These are phyloP conservation scores for Moesziomyces sp. DNA, from an alignment of 1,284 basidiomycete species.

Conservation along the genomic window DNA sequence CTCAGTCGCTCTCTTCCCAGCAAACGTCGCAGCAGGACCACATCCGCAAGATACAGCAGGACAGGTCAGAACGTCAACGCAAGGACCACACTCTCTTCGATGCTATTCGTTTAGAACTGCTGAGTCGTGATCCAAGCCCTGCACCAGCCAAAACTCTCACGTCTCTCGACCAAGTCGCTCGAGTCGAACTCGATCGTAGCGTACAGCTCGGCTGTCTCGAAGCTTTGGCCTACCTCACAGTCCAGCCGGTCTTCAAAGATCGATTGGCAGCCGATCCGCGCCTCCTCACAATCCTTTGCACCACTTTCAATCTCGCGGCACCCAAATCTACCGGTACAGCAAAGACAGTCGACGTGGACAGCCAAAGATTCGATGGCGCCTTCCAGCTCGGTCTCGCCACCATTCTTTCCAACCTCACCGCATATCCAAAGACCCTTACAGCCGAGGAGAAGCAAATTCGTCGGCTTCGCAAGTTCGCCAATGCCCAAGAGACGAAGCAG, in stretches of 20 bases:
- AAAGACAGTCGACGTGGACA: constrained; percentile 11
- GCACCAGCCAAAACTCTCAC: neutral
- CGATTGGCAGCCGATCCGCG: constrained; percentile 14
- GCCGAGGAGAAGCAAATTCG: constrained; percentile 55
- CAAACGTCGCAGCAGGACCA: constrained; percentile 29
- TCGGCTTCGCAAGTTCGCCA: constrained; percentile 51
- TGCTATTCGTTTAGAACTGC: constrained; percentile 11
- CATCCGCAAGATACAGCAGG: constrained; percentile 20
- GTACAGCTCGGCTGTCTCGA: constrained; percentile 50
- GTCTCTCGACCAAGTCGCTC: neutral
- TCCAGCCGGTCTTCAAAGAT: constrained; percentile 38
- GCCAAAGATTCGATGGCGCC: constrained; percentile 37
- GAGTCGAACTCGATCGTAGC: constrained; percentile 5
- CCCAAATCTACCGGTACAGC: neutral
- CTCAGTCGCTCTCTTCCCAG: constrained; percentile 19
- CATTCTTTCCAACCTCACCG: constrained; percentile 42
- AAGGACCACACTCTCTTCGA: constrained; percentile 27
- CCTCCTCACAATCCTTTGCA: constrained; percentile 39
- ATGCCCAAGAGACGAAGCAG: constrained; percentile 27
- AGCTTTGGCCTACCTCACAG: constrained; percentile 54
- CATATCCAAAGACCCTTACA: constrained; percentile 45
- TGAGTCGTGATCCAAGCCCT: neutral
- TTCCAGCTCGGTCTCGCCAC: constrained; percentile 55
- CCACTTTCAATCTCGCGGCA: constrained; percentile 9
- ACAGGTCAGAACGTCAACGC: constrained; percentile 18